Evolutionary conservation across 164 flowering plant species (phyloP).

Genomic region (Taxillus chinensis): DNA sequence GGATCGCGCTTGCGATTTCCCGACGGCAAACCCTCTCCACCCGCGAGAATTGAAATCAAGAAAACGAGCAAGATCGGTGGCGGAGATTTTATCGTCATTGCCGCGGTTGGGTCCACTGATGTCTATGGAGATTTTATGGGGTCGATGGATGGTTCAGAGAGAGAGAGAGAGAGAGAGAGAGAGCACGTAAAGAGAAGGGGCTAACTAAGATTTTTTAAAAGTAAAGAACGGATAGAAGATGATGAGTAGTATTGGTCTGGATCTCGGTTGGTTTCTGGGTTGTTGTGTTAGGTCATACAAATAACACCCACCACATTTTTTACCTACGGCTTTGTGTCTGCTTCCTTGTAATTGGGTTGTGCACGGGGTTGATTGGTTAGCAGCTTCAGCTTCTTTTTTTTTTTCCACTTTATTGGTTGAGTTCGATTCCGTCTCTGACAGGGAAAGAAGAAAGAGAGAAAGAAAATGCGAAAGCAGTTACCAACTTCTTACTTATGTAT

Average conservation of each 20-base stretch:
- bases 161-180: constrained; percentile 3
- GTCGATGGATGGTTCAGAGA: neutral
- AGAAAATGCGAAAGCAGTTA: too few relatives aligned
- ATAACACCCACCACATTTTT: neutral
- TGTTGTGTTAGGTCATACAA: neutral
- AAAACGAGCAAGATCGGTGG: too few relatives aligned
- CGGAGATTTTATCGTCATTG: too few relatives aligned
- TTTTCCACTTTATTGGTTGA: too few relatives aligned
- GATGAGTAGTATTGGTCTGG: neutral
- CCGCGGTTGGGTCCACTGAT: too few relatives aligned
- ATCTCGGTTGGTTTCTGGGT: neutral
- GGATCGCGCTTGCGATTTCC: neutral
- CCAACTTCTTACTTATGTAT: too few relatives aligned
- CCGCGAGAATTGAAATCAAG: too few relatives aligned
- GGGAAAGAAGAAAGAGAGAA: too few relatives aligned
- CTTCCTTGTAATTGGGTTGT: neutral
- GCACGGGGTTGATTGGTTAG: too few relatives aligned
- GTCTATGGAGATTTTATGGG: too few relatives aligned
- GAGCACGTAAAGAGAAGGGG: constrained; percentile 26
- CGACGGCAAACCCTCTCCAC: constrained; percentile 10
- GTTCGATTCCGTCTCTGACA: too few relatives aligned
- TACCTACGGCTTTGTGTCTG: neutral
- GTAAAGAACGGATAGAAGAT: neutral
- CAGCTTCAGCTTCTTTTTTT: too few relatives aligned
- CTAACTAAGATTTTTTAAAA: constrained; percentile 14